Base-by-base conservation (phyloP, 1,284 basidiomycete genomes). In the Flammula alnicola region DNA sequence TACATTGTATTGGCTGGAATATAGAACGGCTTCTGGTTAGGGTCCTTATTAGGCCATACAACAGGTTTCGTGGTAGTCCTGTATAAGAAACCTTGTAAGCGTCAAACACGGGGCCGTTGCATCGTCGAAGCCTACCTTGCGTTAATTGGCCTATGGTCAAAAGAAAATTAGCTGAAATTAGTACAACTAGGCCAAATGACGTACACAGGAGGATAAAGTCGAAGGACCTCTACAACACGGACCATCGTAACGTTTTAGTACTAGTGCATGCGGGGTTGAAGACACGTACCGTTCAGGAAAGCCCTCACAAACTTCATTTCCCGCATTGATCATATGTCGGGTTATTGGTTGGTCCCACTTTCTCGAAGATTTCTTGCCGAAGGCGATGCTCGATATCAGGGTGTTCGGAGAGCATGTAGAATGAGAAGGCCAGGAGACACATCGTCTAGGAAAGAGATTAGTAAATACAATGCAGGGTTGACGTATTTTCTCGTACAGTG, bases 301-400 rank as follows among this genome's bases (percentile, higher is more conserved):
- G 75, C 76, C 14, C 75, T 65, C n/a, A 77, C 57, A 51, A 74
- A 79, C 54, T 73, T 77, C 69, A 79, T 74, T 3, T 70, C 65
- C 33, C 69, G 65, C 46, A 79, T 62, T 76, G 69, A 9, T 76
- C 74, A 42, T 67, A 72, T 2, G 68, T 72, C 0, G 79, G 76
- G 3, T 61, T 50, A 9, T 59, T 56, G 0, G 55, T 64, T 10
- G 63, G 54, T 0, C 75, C 77, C 2, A 79, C 62, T 9, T 65
- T 62, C 8, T 66, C 56, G 10, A 76, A 55, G 23, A 82, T 70
- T 52, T 81, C 79, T 1, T 65, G 47, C 2, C 76, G 69, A 5
- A 80, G 63, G 2, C 63, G 61, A 4, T 58, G 40, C 10, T 72
- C 57, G 16, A 79, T 65, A 4, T 68, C 47, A 2, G 77, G 76